Percentiles rank a stretch among this genome's conserved stretches.
These are phyloP conservation scores for Penicillium sp. DNA, from an alignment of 2,329 filamentous ascomycete genomes.

Conservation along the genomic window DNA sequence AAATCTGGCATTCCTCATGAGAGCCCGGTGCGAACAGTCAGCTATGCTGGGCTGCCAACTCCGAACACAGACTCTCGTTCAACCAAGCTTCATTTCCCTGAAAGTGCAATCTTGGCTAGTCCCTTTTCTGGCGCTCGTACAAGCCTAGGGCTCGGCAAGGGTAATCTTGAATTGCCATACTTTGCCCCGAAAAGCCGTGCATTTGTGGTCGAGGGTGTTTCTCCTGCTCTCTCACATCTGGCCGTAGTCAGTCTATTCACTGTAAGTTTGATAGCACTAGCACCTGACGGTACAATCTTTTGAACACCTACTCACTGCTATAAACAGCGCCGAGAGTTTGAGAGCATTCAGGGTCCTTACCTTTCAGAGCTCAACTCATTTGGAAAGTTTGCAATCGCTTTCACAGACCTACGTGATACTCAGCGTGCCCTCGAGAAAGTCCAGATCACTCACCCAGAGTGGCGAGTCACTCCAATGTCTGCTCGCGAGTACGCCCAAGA, in stretches of 20 bases:
- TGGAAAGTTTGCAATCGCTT: slow-evolving; percentile 52
- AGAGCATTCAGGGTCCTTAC: slow-evolving; percentile 35
- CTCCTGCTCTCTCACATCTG: slow-evolving; percentile 28
- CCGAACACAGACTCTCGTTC: slow-evolving; percentile 10
- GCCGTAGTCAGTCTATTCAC: slow-evolving; percentile 37
- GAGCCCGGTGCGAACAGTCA: slow-evolving; percentile 11
- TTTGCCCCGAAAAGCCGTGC: slow-evolving; percentile 21
- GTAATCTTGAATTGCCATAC: slow-evolving; percentile 13
- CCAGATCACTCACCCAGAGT: slow-evolving; percentile 42
- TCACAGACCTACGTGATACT: slow-evolving; percentile 60
- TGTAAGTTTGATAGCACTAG: slow-evolving; percentile 28
- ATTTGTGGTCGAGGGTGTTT: slow-evolving; percentile 31
- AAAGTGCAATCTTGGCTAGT: background rate
- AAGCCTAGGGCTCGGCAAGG: background rate
- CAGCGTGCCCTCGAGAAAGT: slow-evolving; percentile 49
- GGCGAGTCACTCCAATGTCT: slow-evolving; percentile 46
- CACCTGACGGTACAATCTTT: slow-evolving; percentile 1
- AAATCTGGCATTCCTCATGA: slow-evolving; percentile 12
- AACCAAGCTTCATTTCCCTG: slow-evolving; percentile 1
- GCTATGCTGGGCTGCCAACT: slow-evolving; percentile 13
- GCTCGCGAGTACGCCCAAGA: slow-evolving; percentile 44
- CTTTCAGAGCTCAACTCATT: slow-evolving; percentile 31
- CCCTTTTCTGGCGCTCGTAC: slow-evolving; percentile 10
- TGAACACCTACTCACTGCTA: background rate
- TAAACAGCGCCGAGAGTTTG: slow-evolving; percentile 31